phyloP scores from a whole-genome alignment of 2,329 filamentous ascomycete species.

The Periconia sp. region DNA sequence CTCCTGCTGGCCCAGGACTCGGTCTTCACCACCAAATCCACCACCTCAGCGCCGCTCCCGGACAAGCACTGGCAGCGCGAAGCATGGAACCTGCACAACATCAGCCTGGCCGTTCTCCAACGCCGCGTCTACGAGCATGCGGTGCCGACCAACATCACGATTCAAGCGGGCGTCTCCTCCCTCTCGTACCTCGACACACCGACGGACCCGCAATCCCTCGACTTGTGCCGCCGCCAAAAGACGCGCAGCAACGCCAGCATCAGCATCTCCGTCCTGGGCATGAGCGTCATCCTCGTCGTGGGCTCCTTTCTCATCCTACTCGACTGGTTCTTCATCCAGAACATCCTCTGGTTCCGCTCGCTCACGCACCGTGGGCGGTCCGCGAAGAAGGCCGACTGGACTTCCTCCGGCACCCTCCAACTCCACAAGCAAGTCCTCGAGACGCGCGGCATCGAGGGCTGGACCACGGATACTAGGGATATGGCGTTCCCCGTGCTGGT shows the following conservation, averaged over 20 bases:
- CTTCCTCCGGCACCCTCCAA: conserved; percentile 14
- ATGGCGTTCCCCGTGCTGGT: conserved; percentile 14
- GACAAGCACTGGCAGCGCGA: conserved; percentile 20
- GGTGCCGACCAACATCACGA: conserved; percentile 14
- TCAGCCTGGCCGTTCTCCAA: conserved; percentile 23
- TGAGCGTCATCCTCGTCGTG: conserved; percentile 20
- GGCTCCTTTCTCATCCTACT: conserved; percentile 20
- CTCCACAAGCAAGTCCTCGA: conserved; percentile 19
- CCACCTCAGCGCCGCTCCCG: conserved; percentile 11
- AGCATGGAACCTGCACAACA: conserved; percentile 22
- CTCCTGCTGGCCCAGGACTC: conserved; percentile 20
- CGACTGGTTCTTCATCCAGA: conserved; percentile 19
- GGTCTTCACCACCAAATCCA: conserved; percentile 12
- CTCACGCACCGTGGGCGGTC: conserved; percentile 1
- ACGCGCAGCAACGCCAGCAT: conserved; percentile 16
- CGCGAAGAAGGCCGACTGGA: conserved; percentile 21
- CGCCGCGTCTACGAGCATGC: conserved; percentile 20
- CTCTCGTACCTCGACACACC: conserved; percentile 8
- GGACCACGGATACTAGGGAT: not conserved
- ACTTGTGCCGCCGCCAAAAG: conserved; percentile 19
- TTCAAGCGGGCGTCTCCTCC: conserved; percentile 11
- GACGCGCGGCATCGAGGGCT: conserved; percentile 2
- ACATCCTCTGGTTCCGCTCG: conserved; percentile 17
- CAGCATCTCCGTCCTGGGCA: conserved; percentile 22
- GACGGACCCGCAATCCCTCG: conserved; percentile 11